phyloP scores from a whole-genome alignment of 1,139 yeast genomes.

The Taphrina deformans region DNA sequence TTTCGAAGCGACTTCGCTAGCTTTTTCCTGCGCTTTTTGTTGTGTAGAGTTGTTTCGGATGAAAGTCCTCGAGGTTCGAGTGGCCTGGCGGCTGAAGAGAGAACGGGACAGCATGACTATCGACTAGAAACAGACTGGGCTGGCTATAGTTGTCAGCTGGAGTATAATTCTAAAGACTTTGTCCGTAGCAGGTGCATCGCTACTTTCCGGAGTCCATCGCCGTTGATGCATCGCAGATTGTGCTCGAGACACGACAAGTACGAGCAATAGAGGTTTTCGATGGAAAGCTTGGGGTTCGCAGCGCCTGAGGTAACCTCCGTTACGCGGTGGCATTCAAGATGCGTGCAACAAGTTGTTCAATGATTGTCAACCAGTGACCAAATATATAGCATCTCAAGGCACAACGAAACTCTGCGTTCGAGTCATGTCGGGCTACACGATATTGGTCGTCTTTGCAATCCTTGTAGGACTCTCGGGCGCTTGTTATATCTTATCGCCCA shows the following conservation, averaged over 20 bases:
- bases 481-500: constrained; percentile 66
- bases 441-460: constrained; percentile 62
- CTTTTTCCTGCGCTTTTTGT: constrained; percentile 30
- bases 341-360: no score
- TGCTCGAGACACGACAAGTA: neutral
- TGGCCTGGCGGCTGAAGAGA: constrained; percentile 3
- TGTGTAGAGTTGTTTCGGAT: constrained; percentile 24
- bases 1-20: constrained; percentile 21
- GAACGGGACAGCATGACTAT: constrained; percentile 20
- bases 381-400: no score
- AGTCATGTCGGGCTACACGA: constrained; percentile 60
- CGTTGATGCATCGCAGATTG: constrained; percentile 1
- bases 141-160: neutral
- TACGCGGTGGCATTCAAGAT: neutral
- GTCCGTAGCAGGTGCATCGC: constrained; percentile 14
- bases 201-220: neutral
- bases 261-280: neutral
- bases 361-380: no score
- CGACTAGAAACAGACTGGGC: neutral
- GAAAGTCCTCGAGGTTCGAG: constrained; percentile 19
- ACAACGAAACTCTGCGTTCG: no score
- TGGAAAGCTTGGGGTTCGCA: neutral
- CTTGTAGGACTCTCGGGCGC: constrained; percentile 61
- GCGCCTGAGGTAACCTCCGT: neutral
- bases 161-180: neutral